Evolutionary conservation across 495 filamentous ascomycete species (phyloP).

Genomic region (Aspergillus wentii): DNA sequence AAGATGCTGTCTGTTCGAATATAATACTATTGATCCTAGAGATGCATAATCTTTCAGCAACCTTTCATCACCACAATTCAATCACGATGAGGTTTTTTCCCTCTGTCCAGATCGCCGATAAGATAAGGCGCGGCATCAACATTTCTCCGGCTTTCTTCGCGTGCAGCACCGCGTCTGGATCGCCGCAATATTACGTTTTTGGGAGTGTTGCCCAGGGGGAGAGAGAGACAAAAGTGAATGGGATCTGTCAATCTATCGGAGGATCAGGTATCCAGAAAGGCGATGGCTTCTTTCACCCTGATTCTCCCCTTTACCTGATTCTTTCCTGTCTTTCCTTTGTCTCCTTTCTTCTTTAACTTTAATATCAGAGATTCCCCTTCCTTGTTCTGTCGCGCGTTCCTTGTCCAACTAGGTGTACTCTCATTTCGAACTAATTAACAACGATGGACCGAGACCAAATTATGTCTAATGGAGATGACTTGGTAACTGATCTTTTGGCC

Average conservation of each 20-base stretch:
- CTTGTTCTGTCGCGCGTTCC: too few relatives aligned
- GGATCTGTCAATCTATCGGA: too few relatives aligned
- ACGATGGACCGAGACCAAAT: conserved; percentile 5
- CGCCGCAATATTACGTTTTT: conserved; percentile 8
- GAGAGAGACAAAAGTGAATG: too few relatives aligned
- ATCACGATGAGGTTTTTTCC: neutral
- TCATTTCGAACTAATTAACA: neutral
- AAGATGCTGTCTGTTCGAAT: too few relatives aligned
- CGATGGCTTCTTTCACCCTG: neutral
- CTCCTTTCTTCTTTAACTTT: neutral
- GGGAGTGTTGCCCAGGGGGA: too few relatives aligned
- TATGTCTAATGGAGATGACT: conserved; percentile 14
- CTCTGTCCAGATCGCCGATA: conserved; percentile 7
- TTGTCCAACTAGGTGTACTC: too few relatives aligned
- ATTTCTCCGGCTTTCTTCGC: conserved; percentile 7
- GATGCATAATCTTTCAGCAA: too few relatives aligned
- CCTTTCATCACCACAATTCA: too few relatives aligned
- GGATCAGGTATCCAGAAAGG: too few relatives aligned
- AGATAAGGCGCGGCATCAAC: conserved; percentile 13
- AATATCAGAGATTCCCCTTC: too few relatives aligned
- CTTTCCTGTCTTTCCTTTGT: neutral
- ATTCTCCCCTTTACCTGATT: neutral
- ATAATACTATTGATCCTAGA: too few relatives aligned
- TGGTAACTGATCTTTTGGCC: conserved; percentile 13
- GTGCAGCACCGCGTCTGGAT: conserved; percentile 3